Percentiles rank a stretch among this genome's conserved stretches.
Conservation (phyloP, 2,329 filamentous ascomycete species). For the Aspergillus costaricaensis region DNA sequence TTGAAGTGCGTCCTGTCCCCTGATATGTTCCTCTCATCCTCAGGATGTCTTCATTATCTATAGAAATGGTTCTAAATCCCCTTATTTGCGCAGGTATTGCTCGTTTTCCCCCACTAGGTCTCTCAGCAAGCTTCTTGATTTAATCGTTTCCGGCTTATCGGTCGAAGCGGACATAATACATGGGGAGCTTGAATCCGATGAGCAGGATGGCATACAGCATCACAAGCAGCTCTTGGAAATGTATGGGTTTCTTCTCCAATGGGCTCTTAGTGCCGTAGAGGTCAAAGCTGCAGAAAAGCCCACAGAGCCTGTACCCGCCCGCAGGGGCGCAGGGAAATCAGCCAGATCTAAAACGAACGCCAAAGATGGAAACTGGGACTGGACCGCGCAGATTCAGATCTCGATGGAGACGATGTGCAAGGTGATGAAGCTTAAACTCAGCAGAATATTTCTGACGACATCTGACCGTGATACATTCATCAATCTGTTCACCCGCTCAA, state of each 20-base stretch:
- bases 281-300: conserved; percentile 90
- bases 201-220: conserved; percentile 80
- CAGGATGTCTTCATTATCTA: conserved; percentile 24
- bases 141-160: conserved; percentile 81
- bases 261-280: conserved; percentile 93
- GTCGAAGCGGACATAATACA: conserved; percentile 83
- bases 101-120: conserved; percentile 76
- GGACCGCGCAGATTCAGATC: conserved; percentile 79
- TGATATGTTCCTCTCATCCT: conserved; percentile 35
- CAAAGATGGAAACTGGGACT: conserved; percentile 85
- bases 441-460: conserved; percentile 92
- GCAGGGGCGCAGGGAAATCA: conserved; percentile 73
- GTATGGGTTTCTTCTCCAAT: conserved; percentile 91
- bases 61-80: conserved; percentile 62
- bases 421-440: conserved; percentile 86
- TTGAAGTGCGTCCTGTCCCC: conserved; percentile 81
- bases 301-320: conserved; percentile 66
- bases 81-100: conserved; percentile 73
- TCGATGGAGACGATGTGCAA: conserved; percentile 95
- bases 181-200: conserved; percentile 85
- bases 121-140: conserved; percentile 89
- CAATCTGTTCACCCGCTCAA: conserved; percentile 83
- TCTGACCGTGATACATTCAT: conserved; percentile 96
- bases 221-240: conserved; percentile 93
- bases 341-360: conserved; percentile 67